Conservation (phyloP, 805 yeast genomes). For the Yueomyces sinensis region DNA sequence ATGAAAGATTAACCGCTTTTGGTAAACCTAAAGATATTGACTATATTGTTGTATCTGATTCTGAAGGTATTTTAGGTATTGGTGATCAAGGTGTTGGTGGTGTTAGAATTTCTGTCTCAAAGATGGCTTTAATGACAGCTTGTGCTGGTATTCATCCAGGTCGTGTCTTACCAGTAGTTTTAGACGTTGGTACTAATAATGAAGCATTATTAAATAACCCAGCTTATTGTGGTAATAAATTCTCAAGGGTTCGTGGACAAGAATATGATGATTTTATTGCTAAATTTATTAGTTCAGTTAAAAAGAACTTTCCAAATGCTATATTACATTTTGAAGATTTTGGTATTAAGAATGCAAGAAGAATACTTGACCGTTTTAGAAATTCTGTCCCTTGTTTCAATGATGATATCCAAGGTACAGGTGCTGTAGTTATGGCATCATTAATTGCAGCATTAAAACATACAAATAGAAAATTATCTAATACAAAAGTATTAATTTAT, state of each 20-base stretch:
- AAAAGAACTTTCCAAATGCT: conserved; percentile 73
- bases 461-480: conserved; percentile 53
- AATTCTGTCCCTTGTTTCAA: conserved; percentile 75
- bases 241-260: conserved; percentile 75
- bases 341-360: conserved; percentile 84
- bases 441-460: conserved; percentile 78
- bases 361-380: conserved; percentile 65
- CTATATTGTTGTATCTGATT: conserved; percentile 88
- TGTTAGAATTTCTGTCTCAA: conserved; percentile 81
- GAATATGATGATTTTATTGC: conserved; percentile 77
- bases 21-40: conserved; percentile 75
- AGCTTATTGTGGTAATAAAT: conserved; percentile 82
- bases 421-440: conserved; percentile 96
- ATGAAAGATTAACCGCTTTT: conserved; percentile 56
- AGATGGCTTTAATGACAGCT: conserved; percentile 86
- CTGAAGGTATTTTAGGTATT: conserved; percentile 93
- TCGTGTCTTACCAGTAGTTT: conserved; percentile 77
- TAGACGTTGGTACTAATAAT: conserved; percentile 93
- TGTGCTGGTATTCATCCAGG: conserved; percentile 99
- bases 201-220: conserved; percentile 66
- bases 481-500: conserved; percentile 58
- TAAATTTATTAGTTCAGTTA: conserved; percentile 57
- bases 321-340: conserved; percentile 95
- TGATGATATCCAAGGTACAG: conserved; percentile 98
- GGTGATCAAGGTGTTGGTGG: conserved; percentile 99